These are phyloP conservation scores for Syzygium malaccense DNA, from an alignment of 441 rosid species.

Conservation along the genomic window DNA sequence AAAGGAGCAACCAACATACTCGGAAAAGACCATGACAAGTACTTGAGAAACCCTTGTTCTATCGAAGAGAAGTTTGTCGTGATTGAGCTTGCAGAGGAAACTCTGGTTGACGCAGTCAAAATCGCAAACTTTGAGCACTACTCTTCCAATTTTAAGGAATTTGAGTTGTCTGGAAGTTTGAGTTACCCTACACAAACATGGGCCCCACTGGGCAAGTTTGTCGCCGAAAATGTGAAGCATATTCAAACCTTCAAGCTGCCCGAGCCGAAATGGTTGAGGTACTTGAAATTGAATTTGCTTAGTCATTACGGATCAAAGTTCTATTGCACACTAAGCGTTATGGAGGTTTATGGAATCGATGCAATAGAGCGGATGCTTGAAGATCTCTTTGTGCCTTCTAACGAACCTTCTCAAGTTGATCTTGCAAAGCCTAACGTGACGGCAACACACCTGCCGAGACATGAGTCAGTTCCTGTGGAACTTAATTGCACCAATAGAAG, in stretches of 20 bases:
- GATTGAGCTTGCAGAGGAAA: conserved; percentile 80
- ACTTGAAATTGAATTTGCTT: conserved; percentile 54
- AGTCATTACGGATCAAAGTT: conserved; percentile 85
- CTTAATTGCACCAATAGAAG: conserved; percentile 18
- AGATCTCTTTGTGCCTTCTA: conserved; percentile 62
- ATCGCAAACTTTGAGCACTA: conserved; percentile 82
- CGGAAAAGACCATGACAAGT: conserved; percentile 73
- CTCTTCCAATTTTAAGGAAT: conserved; percentile 76
- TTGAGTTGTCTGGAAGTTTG: conserved; percentile 67
- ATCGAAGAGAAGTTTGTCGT: conserved; percentile 60
- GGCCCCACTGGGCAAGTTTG: conserved; percentile 49
- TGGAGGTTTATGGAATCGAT: conserved; percentile 85
- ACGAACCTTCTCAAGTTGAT: conserved; percentile 27
- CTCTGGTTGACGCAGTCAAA: conserved; percentile 72
- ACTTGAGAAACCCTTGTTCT: conserved; percentile 80
- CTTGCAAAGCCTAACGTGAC: conserved; percentile 23
- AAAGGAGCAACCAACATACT: conserved; percentile 83
- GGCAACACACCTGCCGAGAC: conserved; percentile 8
- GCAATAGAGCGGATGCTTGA: conserved; percentile 88
- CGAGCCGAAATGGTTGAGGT: conserved; percentile 86
- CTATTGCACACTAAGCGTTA: conserved; percentile 76
- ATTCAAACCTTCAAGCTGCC: conserved; percentile 59
- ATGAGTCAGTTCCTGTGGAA: conserved; percentile 20
- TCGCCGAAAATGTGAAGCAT: conserved; percentile 67
- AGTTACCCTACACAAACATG: conserved; percentile 63